These are phyloP conservation scores for Cordyceps tenuipes DNA, from an alignment of 2,329 filamentous ascomycete species.

Conservation along the genomic window DNA sequence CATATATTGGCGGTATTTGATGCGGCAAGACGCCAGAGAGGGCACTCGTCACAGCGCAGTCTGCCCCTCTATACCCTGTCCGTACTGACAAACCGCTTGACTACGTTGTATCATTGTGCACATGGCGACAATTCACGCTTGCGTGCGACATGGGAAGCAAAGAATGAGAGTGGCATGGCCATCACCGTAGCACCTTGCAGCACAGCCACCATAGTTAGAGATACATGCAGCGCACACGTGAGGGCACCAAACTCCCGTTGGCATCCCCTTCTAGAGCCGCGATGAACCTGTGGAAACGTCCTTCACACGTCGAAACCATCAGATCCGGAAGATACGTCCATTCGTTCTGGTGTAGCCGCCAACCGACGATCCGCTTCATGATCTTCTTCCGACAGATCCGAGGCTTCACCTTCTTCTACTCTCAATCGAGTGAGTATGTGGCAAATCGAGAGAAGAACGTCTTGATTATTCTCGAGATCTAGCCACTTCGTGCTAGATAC, in stretches of 20 bases:
- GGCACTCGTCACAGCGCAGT: no score
- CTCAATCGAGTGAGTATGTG: background rate
- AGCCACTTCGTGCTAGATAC: conserved; percentile 1
- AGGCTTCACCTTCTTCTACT: background rate
- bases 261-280: background rate
- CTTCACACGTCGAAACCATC: background rate
- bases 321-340: background rate
- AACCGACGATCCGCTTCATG: background rate
- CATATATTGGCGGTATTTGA: no score
- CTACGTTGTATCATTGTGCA: background rate
- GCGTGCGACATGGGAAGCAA: background rate
- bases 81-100: background rate
- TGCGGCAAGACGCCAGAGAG: no score
- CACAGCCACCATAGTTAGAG: background rate
- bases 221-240: background rate
- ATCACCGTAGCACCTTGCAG: no score
- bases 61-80: conserved; percentile 1
- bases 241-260: background rate
- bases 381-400: background rate
- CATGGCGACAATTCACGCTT: background rate
- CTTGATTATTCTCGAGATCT: background rate
- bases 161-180: background rate
- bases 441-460: background rate
- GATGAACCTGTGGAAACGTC: background rate
- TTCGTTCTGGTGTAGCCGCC: background rate